Percentiles rank a stretch among this genome's conserved stretches.
Conservation (phyloP, 139 green algal genomes). For the Microglena sp. region DNA sequence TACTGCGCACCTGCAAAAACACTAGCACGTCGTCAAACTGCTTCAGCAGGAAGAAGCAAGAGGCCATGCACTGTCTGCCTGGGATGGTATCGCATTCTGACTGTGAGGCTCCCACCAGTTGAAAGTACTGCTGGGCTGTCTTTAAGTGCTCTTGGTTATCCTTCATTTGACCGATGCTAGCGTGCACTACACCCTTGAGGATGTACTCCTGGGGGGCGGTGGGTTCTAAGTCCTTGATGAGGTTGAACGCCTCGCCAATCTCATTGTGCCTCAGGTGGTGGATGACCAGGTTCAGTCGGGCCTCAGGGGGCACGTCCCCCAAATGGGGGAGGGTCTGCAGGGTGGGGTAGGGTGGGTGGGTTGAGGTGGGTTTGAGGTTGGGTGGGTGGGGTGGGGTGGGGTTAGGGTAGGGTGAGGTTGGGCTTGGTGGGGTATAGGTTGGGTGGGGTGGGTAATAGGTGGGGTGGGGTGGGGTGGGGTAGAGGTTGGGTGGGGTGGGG, state of each 20-base stretch:
- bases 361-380: not conserved
- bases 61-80: slow-evolving; percentile 77
- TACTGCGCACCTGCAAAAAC: slow-evolving; percentile 41
- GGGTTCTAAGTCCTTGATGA: slow-evolving; percentile 69
- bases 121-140: slow-evolving; percentile 70
- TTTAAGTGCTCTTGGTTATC: slow-evolving; percentile 54
- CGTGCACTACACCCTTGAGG: slow-evolving; percentile 68
- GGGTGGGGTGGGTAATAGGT: not conserved
- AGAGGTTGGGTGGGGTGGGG: too few species aligned
- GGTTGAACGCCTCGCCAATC: slow-evolving; percentile 50
- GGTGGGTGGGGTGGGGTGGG: not conserved
- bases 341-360: not conserved
- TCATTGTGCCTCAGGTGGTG: slow-evolving; percentile 55
- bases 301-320: slow-evolving; percentile 58
- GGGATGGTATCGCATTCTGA: slow-evolving; percentile 81
- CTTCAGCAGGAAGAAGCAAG: slow-evolving; percentile 70
- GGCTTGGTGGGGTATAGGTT: not conserved
- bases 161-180: slow-evolving; percentile 54
- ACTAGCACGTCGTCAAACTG: slow-evolving; percentile 71
- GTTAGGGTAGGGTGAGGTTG: not conserved
- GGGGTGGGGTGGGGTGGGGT: too few species aligned
- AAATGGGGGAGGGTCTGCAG: slow-evolving; percentile 59
- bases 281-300: slow-evolving; percentile 74
- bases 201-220: slow-evolving; percentile 73
- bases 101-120: slow-evolving; percentile 57